Conservation (phyloP, 441 rosid species). For the Populus hybrid region DNA sequence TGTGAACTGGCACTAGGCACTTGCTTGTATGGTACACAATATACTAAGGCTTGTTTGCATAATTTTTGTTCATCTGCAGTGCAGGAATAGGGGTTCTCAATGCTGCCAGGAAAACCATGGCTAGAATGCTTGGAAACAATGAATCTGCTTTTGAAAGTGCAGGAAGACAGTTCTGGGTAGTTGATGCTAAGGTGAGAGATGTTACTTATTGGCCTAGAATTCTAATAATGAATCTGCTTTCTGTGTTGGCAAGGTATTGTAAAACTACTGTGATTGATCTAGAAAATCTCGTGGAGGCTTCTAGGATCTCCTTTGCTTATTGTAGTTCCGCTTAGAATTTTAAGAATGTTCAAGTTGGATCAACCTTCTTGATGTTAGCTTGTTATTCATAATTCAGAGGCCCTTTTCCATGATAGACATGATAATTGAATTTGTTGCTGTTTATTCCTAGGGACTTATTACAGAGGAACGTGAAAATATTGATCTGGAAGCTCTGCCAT, state of each 20-base stretch:
- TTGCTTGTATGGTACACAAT: not conserved
- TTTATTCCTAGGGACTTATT: conserved; percentile 69
- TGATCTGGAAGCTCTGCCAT: conserved; percentile 83
- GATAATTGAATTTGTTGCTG: conserved; percentile 21
- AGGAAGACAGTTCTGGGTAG: conserved; percentile 95
- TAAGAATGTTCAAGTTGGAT: not conserved
- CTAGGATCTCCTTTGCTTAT: not conserved
- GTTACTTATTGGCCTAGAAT: not conserved
- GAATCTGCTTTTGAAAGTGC: conserved; percentile 90
- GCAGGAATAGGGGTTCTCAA: conserved; percentile 99
- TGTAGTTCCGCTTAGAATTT: not conserved
- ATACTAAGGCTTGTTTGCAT: conserved; percentile 20
- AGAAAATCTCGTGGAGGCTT: not conserved
- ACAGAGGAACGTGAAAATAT: conserved; percentile 79
- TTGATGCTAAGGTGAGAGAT: conserved; percentile 80
- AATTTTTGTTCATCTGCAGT: conserved; percentile 44
- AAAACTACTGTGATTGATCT: not conserved
- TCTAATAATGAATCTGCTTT: not conserved
- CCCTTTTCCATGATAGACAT: not conserved
- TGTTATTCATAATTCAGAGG: not conserved
- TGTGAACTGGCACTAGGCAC: not conserved
- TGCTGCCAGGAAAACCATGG: conserved; percentile 99
- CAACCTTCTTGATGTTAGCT: not conserved
- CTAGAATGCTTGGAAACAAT: conserved; percentile 91
- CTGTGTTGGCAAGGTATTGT: not conserved